Evolutionary conservation across 306 rosid species (phyloP).

Genomic region (Vicia faba): DNA sequence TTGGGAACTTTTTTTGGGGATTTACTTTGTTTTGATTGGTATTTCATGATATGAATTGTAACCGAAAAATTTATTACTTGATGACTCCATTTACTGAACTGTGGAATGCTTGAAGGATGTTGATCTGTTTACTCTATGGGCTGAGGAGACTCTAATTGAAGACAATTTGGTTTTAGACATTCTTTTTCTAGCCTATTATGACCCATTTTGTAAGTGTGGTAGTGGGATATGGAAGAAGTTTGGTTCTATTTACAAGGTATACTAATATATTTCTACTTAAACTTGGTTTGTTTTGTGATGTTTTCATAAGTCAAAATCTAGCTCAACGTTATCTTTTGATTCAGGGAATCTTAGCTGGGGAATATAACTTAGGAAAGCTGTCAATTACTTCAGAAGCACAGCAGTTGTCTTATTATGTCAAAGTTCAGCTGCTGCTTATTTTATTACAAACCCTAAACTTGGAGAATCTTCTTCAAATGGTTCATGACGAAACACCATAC

Average conservation of each 20-base stretch:
- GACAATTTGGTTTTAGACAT: conserved; percentile 86
- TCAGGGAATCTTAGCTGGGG: conserved; percentile 78
- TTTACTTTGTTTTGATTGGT: conserved; percentile 26
- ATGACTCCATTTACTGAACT: conserved; percentile 25
- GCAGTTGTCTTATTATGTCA: conserved; percentile 62
- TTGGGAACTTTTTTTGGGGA: conserved; percentile 27
- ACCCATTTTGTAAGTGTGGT: conserved; percentile 70
- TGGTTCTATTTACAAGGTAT: conserved; percentile 76
- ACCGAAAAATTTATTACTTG: conserved; percentile 29
- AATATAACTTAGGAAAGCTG: conserved; percentile 74
- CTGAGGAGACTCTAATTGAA: conserved; percentile 94
- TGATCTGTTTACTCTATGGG: conserved; percentile 89
- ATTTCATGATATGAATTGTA: conserved; percentile 30
- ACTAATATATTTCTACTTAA: conserved; percentile 25
- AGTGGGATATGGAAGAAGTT: conserved; percentile 73
- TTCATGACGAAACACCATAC: conserved; percentile 84
- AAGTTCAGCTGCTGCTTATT: conserved; percentile 77
- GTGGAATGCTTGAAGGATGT: conserved; percentile 68
- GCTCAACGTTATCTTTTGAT: conserved; percentile 39
- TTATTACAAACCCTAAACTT: conserved; percentile 84
- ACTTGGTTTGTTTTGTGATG: conserved; percentile 31
- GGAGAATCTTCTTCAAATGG: conserved; percentile 91
- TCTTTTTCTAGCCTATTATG: conserved; percentile 82
- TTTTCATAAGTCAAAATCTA: conserved; percentile 31
- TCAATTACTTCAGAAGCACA: conserved; percentile 69